Evolutionary conservation across 495 filamentous ascomycete species (phyloP), one percentile per base, ranked within the genome.

Genomic region (Saxophila tyrrhenica): DNA sequence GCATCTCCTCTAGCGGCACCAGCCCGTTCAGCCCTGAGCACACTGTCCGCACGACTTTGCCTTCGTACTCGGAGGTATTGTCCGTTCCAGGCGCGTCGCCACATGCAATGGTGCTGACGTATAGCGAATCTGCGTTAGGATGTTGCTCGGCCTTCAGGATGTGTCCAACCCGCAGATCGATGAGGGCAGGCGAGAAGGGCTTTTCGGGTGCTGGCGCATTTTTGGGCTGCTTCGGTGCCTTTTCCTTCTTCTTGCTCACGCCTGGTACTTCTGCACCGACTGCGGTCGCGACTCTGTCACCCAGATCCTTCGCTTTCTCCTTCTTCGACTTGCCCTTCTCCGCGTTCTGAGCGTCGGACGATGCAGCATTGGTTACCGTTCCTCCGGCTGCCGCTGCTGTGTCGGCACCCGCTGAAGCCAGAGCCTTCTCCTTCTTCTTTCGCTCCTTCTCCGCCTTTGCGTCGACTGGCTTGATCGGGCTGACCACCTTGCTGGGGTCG

Each of bases 21-120:
- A 97, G 77, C 0, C 94, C 94, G 69, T 95, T 95, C 54, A 98
- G 73, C 22, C 92, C 92, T 2, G 91, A 96, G 77, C 94, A 97
- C 15, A 98, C 91, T 5, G 92, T 97, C 11, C 92, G 85, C 50
- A 88, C 85, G 35, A 89, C 79, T 69, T 90, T 85, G 46, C 88
- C 89, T 50, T 94, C 89, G 64, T 84, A 82, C 69, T 91, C 87
- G 41, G 79, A 77, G 17, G 90, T 95, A 69, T 95, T 88, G 24
- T 95, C 86, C 46, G 84, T 83, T 54, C 87, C 88, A 16, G 86
- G 74, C 50, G 85, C 73, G 70, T 98, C 92, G 52, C 94, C 94
- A 73, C 88, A 89, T 55, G 87, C 88, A 64, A 98, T 94, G n/a
- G 89, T 96, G 52, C 86, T 92, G 51, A 98, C 92, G 68, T 81